phyloP scores from a whole-genome alignment of 768 basidiomycete genomes.

The Holtermannia corniformis region DNA sequence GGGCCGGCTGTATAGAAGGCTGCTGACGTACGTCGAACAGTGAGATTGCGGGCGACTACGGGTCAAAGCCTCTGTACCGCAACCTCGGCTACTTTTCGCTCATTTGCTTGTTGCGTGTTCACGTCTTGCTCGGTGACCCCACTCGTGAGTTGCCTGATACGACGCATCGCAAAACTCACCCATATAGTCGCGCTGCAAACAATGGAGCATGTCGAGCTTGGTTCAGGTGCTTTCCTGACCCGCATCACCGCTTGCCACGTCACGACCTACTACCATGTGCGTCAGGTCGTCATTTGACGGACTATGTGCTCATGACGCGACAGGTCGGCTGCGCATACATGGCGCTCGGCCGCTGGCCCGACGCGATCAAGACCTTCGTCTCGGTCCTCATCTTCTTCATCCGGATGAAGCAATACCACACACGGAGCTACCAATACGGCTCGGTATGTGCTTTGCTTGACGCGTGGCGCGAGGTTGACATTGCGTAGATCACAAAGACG shows the following conservation, averaged over 20 bases:
- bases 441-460: constrained; percentile 49
- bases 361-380: constrained; percentile 88
- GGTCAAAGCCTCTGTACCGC: constrained; percentile 76
- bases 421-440: constrained; percentile 90
- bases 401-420: constrained; percentile 94
- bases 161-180: too few relatives aligned
- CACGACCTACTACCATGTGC: constrained; percentile 37
- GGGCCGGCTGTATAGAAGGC: background rate
- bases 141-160: constrained; percentile 38
- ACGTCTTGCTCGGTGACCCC: constrained; percentile 81
- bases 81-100: constrained; percentile 96
- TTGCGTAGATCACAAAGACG: constrained; percentile 78
- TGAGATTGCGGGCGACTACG: constrained; percentile 84
- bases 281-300: background rate
- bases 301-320: constrained; percentile 25
- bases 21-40: constrained; percentile 43
- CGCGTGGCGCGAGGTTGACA: background rate
- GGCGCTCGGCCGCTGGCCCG: constrained; percentile 85
- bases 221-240: constrained; percentile 85
- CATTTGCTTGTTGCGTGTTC: constrained; percentile 88
- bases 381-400: constrained; percentile 90
- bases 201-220: constrained; percentile 86
- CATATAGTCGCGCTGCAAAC: constrained; percentile 77
- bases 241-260: constrained; percentile 96
- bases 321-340: constrained; percentile 96